Conservation (phyloP, 139 green algal species). For the Marvania coccoides region DNA sequence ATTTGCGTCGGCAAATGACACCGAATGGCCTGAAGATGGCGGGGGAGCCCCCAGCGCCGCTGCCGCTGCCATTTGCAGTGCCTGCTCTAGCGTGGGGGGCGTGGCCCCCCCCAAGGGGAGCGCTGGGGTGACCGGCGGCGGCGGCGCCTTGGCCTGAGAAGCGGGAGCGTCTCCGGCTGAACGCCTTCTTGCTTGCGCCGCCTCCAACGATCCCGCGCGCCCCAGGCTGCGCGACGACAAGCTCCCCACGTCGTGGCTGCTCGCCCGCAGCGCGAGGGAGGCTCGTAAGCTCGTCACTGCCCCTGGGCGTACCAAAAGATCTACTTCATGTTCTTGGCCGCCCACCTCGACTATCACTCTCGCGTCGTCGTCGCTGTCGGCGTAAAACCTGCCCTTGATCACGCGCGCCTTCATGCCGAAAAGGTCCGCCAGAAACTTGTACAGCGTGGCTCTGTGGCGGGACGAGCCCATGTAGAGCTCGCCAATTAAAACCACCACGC, state of each 20-base stretch:
- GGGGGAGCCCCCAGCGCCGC: neutral
- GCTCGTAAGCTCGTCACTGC: neutral
- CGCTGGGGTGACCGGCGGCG: neutral
- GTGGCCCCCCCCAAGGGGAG: neutral
- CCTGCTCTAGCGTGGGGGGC: neutral
- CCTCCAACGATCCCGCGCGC: neutral
- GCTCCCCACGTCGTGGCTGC: neutral
- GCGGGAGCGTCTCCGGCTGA: too few relatives aligned
- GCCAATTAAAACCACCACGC: conserved; percentile 50
- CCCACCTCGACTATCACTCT: neutral
- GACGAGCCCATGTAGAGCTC: conserved; percentile 41
- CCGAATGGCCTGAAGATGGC: neutral
- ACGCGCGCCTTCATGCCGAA: conserved; percentile 52
- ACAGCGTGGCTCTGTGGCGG: conserved; percentile 76
- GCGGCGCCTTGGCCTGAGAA: neutral
- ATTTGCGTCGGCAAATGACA: neutral
- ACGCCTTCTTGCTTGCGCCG: neutral
- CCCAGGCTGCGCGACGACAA: neutral
- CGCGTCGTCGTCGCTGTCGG: neutral
- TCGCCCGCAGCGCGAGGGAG: neutral
- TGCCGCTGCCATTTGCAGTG: neutral
- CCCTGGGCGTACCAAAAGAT: conserved; percentile 3
- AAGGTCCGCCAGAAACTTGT: conserved; percentile 74
- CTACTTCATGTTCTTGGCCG: neutral
- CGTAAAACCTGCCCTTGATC: conserved; percentile 26